A percentile compares a stretch with the other conserved stretches of the same genome.
These are phyloP conservation scores for Termitomyces sp. DNA, from an alignment of 768 basidiomycete genomes.

Conservation along the genomic window DNA sequence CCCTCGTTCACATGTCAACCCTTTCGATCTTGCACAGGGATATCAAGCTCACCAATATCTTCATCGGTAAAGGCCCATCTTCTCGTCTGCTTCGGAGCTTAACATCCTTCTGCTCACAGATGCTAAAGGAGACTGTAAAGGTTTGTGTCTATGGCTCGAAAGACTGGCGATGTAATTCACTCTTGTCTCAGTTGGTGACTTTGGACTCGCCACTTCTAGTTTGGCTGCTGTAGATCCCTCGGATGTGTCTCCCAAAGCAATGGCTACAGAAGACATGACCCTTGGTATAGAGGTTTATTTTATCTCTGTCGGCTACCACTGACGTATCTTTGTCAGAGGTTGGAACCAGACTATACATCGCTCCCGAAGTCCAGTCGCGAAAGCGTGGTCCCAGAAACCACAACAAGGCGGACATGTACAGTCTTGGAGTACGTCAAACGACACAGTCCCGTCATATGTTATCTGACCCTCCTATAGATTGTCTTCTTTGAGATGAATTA, in stretches of 20 bases:
- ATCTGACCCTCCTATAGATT: slow-evolving; percentile 46
- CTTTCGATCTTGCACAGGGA: slow-evolving; percentile 87
- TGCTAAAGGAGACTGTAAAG: slow-evolving; percentile 82
- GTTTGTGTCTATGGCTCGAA: slow-evolving; percentile 27
- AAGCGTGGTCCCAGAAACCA: slow-evolving; percentile 71
- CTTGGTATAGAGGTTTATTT: slow-evolving; percentile 44
- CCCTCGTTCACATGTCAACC: slow-evolving; percentile 85
- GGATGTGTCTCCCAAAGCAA: slow-evolving; percentile 49
- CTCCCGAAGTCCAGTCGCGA: slow-evolving; percentile 80
- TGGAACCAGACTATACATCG: slow-evolving; percentile 89
- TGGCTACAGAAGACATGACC: slow-evolving; percentile 67
- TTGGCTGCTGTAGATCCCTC: slow-evolving; percentile 77
- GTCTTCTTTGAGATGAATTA: slow-evolving; percentile 99
- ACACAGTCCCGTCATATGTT: background rate
- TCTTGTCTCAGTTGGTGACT: slow-evolving; percentile 72
- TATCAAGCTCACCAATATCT: slow-evolving; percentile 92
- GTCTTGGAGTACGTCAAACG: slow-evolving; percentile 67
- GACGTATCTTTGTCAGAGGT: slow-evolving; percentile 52
- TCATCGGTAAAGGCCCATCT: slow-evolving; percentile 60
- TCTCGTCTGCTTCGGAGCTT: background rate
- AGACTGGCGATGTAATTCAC: background rate
- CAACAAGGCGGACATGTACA: slow-evolving; percentile 92
- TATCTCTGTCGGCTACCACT: background rate
- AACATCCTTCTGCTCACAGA: slow-evolving; percentile 42
- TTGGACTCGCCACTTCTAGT: slow-evolving; percentile 86